Percentiles rank a stretch among this genome's conserved stretches.
phyloP scores from a whole-genome alignment of 2,329 filamentous ascomycete genomes.

The Epichloe elymi region DNA sequence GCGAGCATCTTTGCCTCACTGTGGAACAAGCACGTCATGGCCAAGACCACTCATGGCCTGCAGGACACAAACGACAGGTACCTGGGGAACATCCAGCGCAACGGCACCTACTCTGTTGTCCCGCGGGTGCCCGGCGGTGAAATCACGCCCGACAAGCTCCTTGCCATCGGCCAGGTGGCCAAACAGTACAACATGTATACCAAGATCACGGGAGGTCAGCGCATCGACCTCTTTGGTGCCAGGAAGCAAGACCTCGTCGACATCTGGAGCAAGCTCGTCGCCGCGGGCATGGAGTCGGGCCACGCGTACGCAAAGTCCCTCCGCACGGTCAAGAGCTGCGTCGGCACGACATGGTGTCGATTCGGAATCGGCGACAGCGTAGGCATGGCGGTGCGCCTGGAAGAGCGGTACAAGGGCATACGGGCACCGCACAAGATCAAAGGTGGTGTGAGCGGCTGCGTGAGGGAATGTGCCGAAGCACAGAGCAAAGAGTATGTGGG shows the following conservation, averaged over 20 bases:
- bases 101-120: slow-evolving; percentile 82
- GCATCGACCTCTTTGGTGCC: slow-evolving; percentile 88
- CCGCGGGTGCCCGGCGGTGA: slow-evolving; percentile 75
- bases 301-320: slow-evolving; percentile 86
- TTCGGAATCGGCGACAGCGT: slow-evolving; percentile 85
- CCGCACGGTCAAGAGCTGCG: slow-evolving; percentile 82
- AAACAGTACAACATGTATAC: slow-evolving; percentile 76
- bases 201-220: slow-evolving; percentile 85
- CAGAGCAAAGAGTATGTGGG: slow-evolving; percentile 70
- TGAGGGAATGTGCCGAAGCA: slow-evolving; percentile 85
- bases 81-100: slow-evolving; percentile 79
- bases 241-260: slow-evolving; percentile 71
- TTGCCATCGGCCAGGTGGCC: slow-evolving; percentile 71
- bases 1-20: slow-evolving; percentile 70
- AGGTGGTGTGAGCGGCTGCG: slow-evolving; percentile 77
- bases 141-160: slow-evolving; percentile 75
- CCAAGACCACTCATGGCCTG: slow-evolving; percentile 54
- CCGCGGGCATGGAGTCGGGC: slow-evolving; percentile 79
- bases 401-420: slow-evolving; percentile 86
- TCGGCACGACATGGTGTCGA: slow-evolving; percentile 82
- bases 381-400: slow-evolving; percentile 75
- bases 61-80: slow-evolving; percentile 89
- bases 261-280: slow-evolving; percentile 71
- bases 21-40: slow-evolving; percentile 75
- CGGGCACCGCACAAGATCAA: slow-evolving; percentile 86